These are phyloP conservation scores for Starmera pachycereana DNA, from an alignment of 805 yeast genomes.

Conservation along the genomic window DNA sequence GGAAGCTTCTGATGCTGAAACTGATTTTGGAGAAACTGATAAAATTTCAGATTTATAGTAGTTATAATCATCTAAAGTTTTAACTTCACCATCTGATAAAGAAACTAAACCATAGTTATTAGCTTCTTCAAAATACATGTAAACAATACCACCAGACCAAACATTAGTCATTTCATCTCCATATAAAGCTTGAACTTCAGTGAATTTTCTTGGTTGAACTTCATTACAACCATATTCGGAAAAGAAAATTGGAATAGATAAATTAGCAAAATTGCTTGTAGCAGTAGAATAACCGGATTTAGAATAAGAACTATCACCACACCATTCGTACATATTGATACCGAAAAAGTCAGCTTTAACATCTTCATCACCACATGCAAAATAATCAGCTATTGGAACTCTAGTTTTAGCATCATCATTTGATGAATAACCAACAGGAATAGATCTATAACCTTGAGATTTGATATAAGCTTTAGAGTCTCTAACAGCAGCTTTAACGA, in stretches of 20 bases:
- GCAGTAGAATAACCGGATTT: conserved; percentile 57
- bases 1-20: conserved; percentile 27
- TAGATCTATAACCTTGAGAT: conserved; percentile 48
- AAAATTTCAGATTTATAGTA: conserved; percentile 53
- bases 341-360: conserved; percentile 74
- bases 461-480: conserved; percentile 62
- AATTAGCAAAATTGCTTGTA: conserved; percentile 52
- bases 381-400: conserved; percentile 60
- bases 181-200: conserved; percentile 59
- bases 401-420: conserved; percentile 65
- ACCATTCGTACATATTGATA: conserved; percentile 87
- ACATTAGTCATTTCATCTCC: conserved; percentile 64
- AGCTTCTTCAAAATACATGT: conserved; percentile 72
- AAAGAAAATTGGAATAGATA: conserved; percentile 67
- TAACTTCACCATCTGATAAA: conserved; percentile 34
- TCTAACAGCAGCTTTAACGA: conserved; percentile 76
- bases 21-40: conserved; percentile 42
- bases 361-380: conserved; percentile 60
- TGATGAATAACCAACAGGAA: conserved; percentile 79
- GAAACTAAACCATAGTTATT: conserved; percentile 69
- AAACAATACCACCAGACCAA: conserved; percentile 88
- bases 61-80: conserved; percentile 52
- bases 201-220: conserved; percentile 60
- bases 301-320: conserved; percentile 52
- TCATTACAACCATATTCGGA: conserved; percentile 78